Evolutionary conservation across 768 basidiomycete genomes (phyloP).

Genomic region (Tulasnella sp.): DNA sequence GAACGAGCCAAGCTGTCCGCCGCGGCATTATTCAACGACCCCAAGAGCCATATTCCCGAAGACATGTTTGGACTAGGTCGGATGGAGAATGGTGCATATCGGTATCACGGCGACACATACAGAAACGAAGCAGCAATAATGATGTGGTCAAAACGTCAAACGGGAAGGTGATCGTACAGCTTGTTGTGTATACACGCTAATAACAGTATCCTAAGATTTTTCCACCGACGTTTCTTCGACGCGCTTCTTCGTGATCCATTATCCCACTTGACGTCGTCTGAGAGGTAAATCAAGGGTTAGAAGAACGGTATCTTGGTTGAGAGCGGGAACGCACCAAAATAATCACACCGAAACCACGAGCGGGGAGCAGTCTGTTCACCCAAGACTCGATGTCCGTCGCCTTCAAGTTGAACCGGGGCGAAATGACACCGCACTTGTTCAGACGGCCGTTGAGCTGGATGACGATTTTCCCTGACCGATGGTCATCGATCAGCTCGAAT

Average conservation of each 20-base stretch:
- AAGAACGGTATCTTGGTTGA: neutral
- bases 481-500: conserved; percentile 98
- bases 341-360: conserved; percentile 92
- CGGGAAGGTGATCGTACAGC: neutral
- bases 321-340: conserved; percentile 55
- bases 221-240: conserved; percentile 95
- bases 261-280: conserved; percentile 97
- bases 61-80: too few species aligned
- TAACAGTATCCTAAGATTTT: conserved; percentile 90
- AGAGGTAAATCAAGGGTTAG: neutral
- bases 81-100: too few species aligned
- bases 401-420: conserved; percentile 96
- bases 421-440: conserved; percentile 99
- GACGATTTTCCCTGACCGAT: conserved; percentile 95
- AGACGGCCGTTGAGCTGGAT: conserved; percentile 96
- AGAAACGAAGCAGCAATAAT: neutral
- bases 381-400: conserved; percentile 84
- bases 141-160: neutral
- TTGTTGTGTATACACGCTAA: conserved; percentile 41
- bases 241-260: conserved; percentile 97
- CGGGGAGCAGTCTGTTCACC: conserved; percentile 93
- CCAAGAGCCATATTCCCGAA: too few species aligned
- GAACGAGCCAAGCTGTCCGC: too few species aligned
- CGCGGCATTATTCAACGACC: too few species aligned
- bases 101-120: too few species aligned